Conservation (phyloP, 2,329 filamentous ascomycete species). For the Alternaria sp. region DNA sequence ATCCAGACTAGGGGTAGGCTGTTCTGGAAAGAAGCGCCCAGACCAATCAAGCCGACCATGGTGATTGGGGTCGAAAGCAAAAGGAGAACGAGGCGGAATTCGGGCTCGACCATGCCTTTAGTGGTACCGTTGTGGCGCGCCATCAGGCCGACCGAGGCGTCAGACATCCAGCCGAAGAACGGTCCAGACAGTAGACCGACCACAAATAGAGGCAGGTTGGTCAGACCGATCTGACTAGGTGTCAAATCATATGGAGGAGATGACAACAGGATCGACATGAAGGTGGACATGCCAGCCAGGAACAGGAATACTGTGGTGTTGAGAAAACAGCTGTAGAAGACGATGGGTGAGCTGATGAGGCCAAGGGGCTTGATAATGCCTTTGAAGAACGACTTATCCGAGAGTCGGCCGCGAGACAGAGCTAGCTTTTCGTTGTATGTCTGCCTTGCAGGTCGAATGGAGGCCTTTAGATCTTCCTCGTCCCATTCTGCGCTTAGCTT, state of each 20-base stretch:
- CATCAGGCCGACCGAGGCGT: constrained; percentile 12
- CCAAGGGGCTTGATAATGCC: constrained; percentile 16
- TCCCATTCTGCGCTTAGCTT: constrained; percentile 13
- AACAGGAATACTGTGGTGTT: constrained; percentile 14
- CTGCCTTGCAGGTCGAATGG: background rate
- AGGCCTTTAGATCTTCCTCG: constrained; percentile 11
- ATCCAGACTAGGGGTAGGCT: constrained; percentile 9
- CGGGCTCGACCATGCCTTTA: constrained; percentile 17
- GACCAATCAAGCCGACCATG: constrained; percentile 13
- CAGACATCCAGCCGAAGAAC: constrained; percentile 19
- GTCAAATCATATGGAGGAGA: constrained; percentile 15
- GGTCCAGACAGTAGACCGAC: constrained; percentile 12
- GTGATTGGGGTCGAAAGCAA: constrained; percentile 11
- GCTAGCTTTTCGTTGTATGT: constrained; percentile 10
- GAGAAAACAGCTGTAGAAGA: constrained; percentile 20
- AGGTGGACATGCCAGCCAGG: constrained; percentile 14
- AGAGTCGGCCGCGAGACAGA: constrained; percentile 8
- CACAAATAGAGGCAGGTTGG: constrained; percentile 16
- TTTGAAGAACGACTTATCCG: constrained; percentile 17
- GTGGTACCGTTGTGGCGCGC: constrained; percentile 14
- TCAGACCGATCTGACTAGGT: constrained; percentile 18
- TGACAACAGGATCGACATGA: constrained; percentile 18
- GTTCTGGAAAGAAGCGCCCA: constrained; percentile 12
- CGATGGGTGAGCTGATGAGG: constrained; percentile 13
- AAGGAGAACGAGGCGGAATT: constrained; percentile 19